These are phyloP conservation scores for Hypoxylon lienhwacheense DNA, from an alignment of 495 filamentous ascomycete genomes.

Conservation along the genomic window DNA sequence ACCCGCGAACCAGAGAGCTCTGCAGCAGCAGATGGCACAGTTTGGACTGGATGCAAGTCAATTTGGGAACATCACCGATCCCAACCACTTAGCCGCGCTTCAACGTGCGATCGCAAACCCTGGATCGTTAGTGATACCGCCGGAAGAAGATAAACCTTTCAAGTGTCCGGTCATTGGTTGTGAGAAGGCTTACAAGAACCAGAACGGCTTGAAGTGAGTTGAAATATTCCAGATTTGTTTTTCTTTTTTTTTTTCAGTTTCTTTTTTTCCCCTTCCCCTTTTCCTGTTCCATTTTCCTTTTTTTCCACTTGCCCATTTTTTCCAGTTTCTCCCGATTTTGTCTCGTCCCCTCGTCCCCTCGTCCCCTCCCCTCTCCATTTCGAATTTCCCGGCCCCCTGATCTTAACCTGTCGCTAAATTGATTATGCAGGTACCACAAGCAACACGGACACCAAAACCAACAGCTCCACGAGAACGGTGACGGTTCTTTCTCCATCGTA, in stretches of 20 bases:
- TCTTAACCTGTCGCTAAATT: conserved; percentile 42
- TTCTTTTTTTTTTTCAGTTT: conserved; percentile 1
- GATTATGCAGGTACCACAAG: conserved; percentile 63
- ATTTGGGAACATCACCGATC: conserved; percentile 73
- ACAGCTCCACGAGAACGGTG: conserved; percentile 89
- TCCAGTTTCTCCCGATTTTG: too few relatives aligned
- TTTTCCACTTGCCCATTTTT: conserved; percentile 3
- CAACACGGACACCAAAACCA: conserved; percentile 94
- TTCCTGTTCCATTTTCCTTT: neutral
- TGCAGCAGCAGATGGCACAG: conserved; percentile 64
- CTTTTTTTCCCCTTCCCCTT: conserved; percentile 3
- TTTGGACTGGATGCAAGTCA: conserved; percentile 68
- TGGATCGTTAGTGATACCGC: conserved; percentile 53
- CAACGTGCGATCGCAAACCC: conserved; percentile 67
- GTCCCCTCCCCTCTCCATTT: conserved; percentile 7
- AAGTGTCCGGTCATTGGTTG: conserved; percentile 97
- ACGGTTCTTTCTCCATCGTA: conserved; percentile 97
- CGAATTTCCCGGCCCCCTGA: conserved; percentile 15
- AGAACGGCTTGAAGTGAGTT: conserved; percentile 95
- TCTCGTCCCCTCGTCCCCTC: neutral
- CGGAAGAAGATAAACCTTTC: conserved; percentile 88
- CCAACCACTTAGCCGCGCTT: conserved; percentile 69
- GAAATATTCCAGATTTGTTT: too few relatives aligned
- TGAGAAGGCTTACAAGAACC: conserved; percentile 99
- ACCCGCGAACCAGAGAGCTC: conserved; percentile 60